phyloP scores from a whole-genome alignment of 2,329 filamentous ascomycete species.

The Tetracladium maxilliforme region DNA sequence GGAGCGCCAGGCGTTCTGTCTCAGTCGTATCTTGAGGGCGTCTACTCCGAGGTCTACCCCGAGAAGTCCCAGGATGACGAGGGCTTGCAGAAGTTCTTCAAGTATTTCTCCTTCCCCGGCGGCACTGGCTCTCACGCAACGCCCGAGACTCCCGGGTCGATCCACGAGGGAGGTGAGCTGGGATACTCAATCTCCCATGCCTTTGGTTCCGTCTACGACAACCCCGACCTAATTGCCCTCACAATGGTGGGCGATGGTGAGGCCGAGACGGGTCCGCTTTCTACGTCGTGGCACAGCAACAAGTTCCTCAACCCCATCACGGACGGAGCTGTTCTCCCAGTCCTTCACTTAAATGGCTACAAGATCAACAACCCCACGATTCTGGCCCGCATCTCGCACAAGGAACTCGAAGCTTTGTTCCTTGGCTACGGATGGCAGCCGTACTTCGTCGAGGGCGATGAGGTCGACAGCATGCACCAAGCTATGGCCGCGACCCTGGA shows the following conservation, averaged over 20 bases:
- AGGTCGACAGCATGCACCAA: slow-evolving; percentile 63
- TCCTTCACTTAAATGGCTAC: slow-evolving; percentile 70
- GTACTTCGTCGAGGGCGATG: slow-evolving; percentile 67
- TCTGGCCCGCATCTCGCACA: slow-evolving; percentile 57
- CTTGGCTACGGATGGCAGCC: slow-evolving; percentile 65
- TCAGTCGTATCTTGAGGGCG: slow-evolving; percentile 64
- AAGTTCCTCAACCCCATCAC: slow-evolving; percentile 71
- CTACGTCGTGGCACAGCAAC: slow-evolving; percentile 69
- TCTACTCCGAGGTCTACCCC: slow-evolving; percentile 65
- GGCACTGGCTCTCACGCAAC: slow-evolving; percentile 68
- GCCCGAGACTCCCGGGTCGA: slow-evolving; percentile 61
- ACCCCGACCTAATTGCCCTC: slow-evolving; percentile 59
- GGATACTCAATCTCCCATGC: slow-evolving; percentile 72
- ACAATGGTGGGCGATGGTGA: slow-evolving; percentile 74
- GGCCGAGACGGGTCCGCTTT: slow-evolving; percentile 66
- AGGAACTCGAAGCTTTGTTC: slow-evolving; percentile 57
- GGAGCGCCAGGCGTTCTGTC: slow-evolving; percentile 64
- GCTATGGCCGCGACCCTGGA: slow-evolving; percentile 69
- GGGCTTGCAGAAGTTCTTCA: slow-evolving; percentile 65
- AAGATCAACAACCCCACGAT: slow-evolving; percentile 75
- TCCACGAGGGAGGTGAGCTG: slow-evolving; percentile 69
- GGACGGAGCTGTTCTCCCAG: slow-evolving; percentile 63
- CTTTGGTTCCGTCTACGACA: slow-evolving; percentile 62
- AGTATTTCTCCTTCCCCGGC: slow-evolving; percentile 70
- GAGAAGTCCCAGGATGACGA: slow-evolving; percentile 54